phyloP scores from a whole-genome alignment of 768 basidiomycete species.

The Termitomyces sp. region DNA sequence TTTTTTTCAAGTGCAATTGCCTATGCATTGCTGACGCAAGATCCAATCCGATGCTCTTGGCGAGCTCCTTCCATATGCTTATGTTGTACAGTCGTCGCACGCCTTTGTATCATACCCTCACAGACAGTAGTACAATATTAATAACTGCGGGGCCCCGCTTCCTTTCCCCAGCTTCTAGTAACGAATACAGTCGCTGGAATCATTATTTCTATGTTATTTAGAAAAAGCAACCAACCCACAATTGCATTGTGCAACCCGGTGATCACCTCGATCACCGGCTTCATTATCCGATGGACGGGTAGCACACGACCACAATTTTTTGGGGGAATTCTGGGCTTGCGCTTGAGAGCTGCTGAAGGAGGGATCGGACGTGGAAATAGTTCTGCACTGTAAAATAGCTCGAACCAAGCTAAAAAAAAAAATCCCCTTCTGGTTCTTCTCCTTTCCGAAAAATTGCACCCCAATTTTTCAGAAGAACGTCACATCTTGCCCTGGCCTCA shows the following conservation, averaged over 20 bases:
- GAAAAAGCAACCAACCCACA: too few species aligned
- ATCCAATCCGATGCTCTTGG: not conserved
- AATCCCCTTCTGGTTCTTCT: not conserved
- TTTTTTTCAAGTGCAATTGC: too few species aligned
- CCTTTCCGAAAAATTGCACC: not conserved
- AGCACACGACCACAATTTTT: constrained; percentile 1
- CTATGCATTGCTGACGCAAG: not conserved
- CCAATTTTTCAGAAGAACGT: not conserved
- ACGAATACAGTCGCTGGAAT: too few species aligned
- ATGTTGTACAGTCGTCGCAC: too few species aligned
- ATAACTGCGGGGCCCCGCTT: not conserved
- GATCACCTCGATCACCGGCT: not conserved
- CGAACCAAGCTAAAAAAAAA: not conserved
- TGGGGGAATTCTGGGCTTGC: not conserved
- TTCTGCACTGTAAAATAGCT: not conserved
- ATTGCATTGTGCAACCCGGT: not conserved
- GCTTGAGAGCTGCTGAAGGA: too few species aligned
- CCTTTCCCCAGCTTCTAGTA: too few species aligned
- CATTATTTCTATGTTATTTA: not conserved
- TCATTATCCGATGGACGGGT: not conserved
- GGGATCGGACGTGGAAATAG: not conserved
- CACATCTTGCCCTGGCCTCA: not conserved
- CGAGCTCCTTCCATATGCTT: not conserved
- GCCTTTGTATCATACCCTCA: too few species aligned
- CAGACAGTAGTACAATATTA: too few species aligned